A percentile compares a stretch with the other conserved stretches of the same genome.
These are phyloP conservation scores for Lactuca sativa DNA, from an alignment of 129 eudicot species.

Conservation along the genomic window DNA sequence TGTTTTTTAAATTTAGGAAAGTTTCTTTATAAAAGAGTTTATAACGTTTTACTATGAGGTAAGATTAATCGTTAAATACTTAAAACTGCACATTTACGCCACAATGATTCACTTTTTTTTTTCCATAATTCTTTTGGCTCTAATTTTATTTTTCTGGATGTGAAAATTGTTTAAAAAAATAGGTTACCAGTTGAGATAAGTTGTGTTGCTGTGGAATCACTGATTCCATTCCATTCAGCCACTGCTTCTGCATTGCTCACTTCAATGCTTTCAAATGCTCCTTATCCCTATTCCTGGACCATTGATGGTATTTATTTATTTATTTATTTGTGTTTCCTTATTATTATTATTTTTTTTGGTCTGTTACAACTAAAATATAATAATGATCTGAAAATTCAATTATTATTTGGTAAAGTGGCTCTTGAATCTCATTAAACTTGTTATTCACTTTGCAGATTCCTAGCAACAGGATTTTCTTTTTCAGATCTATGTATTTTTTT, in stretches of 20 bases:
- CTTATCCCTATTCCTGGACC: slow-evolving; percentile 61
- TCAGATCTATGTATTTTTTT: slow-evolving; percentile 9
- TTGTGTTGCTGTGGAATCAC: slow-evolving; percentile 43
- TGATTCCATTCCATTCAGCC: slow-evolving; percentile 76
- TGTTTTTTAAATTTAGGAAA: too few species aligned
- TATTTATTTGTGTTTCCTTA: background rate
- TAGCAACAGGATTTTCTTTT: slow-evolving; percentile 10
- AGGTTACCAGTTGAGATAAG: slow-evolving; percentile 86
- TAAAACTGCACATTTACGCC: too few species aligned
- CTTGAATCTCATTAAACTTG: background rate
- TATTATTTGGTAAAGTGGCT: background rate
- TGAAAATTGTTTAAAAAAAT: slow-evolving; percentile 4
- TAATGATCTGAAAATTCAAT: background rate
- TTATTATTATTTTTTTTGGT: background rate
- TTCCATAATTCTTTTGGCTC: background rate
- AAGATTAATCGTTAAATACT: too few species aligned
- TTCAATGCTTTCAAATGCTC: slow-evolving; percentile 77
- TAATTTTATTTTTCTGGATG: background rate
- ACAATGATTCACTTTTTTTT: too few species aligned
- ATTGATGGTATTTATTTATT: slow-evolving; percentile 53
- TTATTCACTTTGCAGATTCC: slow-evolving; percentile 33
- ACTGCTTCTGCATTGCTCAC: slow-evolving; percentile 84
- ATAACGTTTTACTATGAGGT: too few species aligned
- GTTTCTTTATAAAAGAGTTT: too few species aligned
- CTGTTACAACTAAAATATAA: too few species aligned